A percentile compares a stretch with the other conserved stretches of the same genome.
Evolutionary conservation across 108 stramenopile genomes (phyloP).

Genomic region (Pseudonitzschia delicatissima): DNA sequence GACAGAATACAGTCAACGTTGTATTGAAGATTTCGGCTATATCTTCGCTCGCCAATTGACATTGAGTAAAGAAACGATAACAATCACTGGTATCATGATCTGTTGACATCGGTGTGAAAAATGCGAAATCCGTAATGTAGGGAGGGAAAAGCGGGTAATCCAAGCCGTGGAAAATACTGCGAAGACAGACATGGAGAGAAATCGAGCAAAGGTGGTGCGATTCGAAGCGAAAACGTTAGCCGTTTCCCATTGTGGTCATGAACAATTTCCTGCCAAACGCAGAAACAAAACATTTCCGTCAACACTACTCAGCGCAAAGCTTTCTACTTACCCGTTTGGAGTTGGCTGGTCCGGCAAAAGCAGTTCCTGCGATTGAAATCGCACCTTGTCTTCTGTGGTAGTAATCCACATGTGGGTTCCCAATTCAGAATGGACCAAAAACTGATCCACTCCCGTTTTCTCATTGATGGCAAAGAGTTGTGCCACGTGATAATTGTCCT

Average conservation of each 20-base stretch:
- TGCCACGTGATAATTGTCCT: conserved; percentile 26
- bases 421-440: conserved; percentile 25
- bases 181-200: background rate
- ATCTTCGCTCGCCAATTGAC: conserved; percentile 3
- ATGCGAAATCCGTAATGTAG: conserved; percentile 29
- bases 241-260: too few species aligned
- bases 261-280: too few species aligned
- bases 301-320: background rate
- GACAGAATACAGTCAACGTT: conserved; percentile 32
- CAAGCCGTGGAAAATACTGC: conserved; percentile 31
- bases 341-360: conserved; percentile 25
- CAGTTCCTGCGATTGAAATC: conserved; percentile 32
- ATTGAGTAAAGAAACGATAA: conserved; percentile 18
- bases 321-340: conserved; percentile 27
- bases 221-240: background rate
- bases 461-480: conserved; percentile 24
- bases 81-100: conserved; percentile 29
- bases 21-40: conserved; percentile 24
- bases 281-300: too few species aligned
- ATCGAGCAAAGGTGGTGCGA: background rate
- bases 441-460: conserved; percentile 18
- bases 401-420: conserved; percentile 38
- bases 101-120: conserved; percentile 24
- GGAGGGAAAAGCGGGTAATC: conserved; percentile 32
- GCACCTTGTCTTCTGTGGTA: conserved; percentile 25